Percentiles rank a stretch among this genome's conserved stretches.
These are phyloP conservation scores for Candida gigantensis DNA, from an alignment of 1,139 yeast genomes.

Conservation along the genomic window DNA sequence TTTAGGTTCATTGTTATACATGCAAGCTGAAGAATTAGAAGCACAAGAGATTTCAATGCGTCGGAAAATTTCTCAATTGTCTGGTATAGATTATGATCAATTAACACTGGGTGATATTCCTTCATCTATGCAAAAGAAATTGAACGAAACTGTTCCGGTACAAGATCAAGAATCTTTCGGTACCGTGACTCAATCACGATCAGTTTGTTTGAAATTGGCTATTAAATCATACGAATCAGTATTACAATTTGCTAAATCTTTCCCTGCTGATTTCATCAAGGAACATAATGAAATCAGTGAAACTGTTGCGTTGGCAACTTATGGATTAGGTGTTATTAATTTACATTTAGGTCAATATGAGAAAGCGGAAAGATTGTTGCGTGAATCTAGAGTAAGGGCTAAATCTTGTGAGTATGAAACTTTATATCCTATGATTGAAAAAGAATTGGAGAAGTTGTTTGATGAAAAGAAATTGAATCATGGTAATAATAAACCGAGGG, in stretches of 20 bases:
- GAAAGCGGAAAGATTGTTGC: slow-evolving; percentile 60
- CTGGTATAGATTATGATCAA: slow-evolving; percentile 25
- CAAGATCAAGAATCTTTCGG: slow-evolving; percentile 17
- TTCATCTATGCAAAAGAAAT: slow-evolving; percentile 4
- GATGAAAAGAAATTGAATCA: slow-evolving; percentile 27
- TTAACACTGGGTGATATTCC: slow-evolving; percentile 10
- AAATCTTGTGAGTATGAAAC: slow-evolving; percentile 66
- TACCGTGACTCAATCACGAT: slow-evolving; percentile 25
- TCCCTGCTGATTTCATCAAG: slow-evolving; percentile 36
- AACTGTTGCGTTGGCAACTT: slow-evolving; percentile 76
- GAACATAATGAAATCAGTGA: slow-evolving; percentile 38
- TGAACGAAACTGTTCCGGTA: slow-evolving; percentile 10
- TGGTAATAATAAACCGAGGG: slow-evolving; percentile 7
- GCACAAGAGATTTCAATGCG: slow-evolving; percentile 40
- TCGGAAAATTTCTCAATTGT: slow-evolving; percentile 23
- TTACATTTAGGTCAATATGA: slow-evolving; percentile 57
- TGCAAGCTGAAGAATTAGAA: slow-evolving; percentile 71
- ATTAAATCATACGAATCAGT: slow-evolving; percentile 54
- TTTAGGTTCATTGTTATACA: slow-evolving; percentile 68
- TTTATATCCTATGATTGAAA: slow-evolving; percentile 63
- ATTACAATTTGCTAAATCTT: slow-evolving; percentile 51
- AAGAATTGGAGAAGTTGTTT: slow-evolving; percentile 56
- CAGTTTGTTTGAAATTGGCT: slow-evolving; percentile 46
- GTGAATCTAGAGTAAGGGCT: slow-evolving; percentile 74
- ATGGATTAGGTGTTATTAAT: slow-evolving; percentile 80